Evolutionary conservation across 2,329 filamentous ascomycete species (phyloP).

Genomic region (Alternaria sp.): DNA sequence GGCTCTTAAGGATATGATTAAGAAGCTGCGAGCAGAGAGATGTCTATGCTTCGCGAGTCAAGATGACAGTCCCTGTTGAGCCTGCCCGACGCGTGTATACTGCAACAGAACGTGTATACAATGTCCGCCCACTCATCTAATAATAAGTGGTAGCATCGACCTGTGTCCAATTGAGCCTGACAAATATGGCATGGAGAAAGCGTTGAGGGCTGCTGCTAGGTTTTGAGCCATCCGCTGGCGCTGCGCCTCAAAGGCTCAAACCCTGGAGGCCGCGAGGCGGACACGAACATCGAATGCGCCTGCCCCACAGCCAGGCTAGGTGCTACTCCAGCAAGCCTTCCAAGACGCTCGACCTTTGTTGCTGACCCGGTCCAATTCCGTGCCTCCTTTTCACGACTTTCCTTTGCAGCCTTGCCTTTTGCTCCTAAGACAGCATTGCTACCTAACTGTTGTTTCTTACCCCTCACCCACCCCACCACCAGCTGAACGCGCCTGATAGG

Average conservation of each 20-base stretch:
- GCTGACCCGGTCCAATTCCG: conserved; percentile 23
- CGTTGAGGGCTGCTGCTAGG: conserved; percentile 6
- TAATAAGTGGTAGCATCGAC: neutral
- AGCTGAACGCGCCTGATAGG: conserved; percentile 39
- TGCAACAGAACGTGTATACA: neutral
- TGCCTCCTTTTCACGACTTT: conserved; percentile 22
- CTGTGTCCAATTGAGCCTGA: conserved; percentile 14
- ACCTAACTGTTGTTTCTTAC: conserved; percentile 29
- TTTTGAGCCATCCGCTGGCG: conserved; percentile 16
- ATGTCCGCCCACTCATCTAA: neutral
- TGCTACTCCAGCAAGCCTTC: conserved; percentile 22
- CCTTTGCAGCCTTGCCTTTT: conserved; percentile 19
- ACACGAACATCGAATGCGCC: conserved; percentile 31
- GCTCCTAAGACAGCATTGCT: conserved; percentile 24
- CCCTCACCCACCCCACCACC: conserved; percentile 40
- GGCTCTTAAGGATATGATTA: neutral
- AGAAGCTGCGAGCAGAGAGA: neutral
- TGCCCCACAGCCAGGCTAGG: conserved; percentile 33
- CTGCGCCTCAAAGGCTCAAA: conserved; percentile 30
- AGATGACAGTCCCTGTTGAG: neutral
- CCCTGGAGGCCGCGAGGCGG: conserved; percentile 31
- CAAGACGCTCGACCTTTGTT: conserved; percentile 24
- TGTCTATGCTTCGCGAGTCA: neutral
- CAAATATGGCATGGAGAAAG: conserved; percentile 8
- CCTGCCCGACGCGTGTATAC: neutral